Evolutionary conservation across 2,329 filamentous ascomycete species (phyloP).

Genomic region (Ascomycota sp.): DNA sequence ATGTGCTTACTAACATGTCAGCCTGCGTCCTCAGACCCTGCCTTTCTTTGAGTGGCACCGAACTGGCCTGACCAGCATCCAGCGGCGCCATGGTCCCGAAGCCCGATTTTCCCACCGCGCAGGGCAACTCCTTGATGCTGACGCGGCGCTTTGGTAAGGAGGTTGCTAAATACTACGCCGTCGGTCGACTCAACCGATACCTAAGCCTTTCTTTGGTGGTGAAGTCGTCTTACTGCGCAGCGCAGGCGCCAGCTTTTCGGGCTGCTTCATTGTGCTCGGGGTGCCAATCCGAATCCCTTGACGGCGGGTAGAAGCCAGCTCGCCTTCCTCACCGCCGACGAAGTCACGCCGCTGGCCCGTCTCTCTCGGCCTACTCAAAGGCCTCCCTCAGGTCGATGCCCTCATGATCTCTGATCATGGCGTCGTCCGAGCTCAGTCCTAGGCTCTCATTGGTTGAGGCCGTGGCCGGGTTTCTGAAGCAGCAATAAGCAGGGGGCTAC

Average conservation of each 20-base stretch:
- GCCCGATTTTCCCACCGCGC: conserved; percentile 23
- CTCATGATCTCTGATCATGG: conserved; percentile 25
- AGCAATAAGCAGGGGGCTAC: conserved; percentile 32
- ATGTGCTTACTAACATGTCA: too few species aligned
- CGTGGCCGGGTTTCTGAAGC: conserved; percentile 26
- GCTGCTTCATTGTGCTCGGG: too few species aligned
- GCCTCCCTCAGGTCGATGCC: conserved; percentile 2
- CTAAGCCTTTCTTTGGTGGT: conserved; percentile 56
- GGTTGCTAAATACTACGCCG: conserved; percentile 67
- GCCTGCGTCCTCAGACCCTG: too few species aligned
- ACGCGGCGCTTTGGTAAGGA: conserved; percentile 64
- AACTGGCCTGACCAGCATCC: too few species aligned
- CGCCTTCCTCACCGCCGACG: conserved; percentile 45
- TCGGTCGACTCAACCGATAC: conserved; percentile 57
- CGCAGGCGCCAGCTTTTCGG: too few species aligned
- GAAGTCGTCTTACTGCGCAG: conserved; percentile 49
- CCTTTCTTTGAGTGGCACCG: too few species aligned
- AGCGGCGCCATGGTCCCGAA: too few species aligned
- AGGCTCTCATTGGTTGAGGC: conserved; percentile 68
- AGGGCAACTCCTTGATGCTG: conserved; percentile 42
- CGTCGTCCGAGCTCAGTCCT: conserved; percentile 60
- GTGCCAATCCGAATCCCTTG: conserved; percentile 55
- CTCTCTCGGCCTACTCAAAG: conserved; percentile 68
- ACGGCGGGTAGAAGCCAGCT: conserved; percentile 35
- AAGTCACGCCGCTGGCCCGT: conserved; percentile 53